Evolutionary conservation across 495 filamentous ascomycete species (phyloP), one percentile per base, ranked within the genome.

Genomic region (Penicillium robsamsonii): DNA sequence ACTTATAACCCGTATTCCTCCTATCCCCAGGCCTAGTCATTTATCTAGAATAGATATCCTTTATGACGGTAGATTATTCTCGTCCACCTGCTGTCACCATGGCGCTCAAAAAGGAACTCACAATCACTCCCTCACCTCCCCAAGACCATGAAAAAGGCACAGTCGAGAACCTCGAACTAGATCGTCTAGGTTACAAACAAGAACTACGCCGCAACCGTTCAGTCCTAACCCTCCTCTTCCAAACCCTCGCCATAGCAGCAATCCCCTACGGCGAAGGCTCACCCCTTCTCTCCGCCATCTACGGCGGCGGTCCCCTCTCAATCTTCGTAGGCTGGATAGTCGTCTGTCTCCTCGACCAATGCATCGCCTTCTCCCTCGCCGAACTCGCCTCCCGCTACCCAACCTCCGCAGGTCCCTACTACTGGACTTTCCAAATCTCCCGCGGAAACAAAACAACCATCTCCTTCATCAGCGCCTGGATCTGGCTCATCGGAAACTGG

Each of bases 391-490:
- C 75, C 1, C 69, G 75, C 12, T 81, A 78, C 59, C 78, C 78
- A 1, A 80, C 78, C 49, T 77, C 75, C 0, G 76, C 77, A 18
- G 78, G 78, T 0, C 73, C 75, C 17, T 80, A 81, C 55, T 81
- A 79, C 64, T 80, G 77, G 77, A 71, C 72, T 35, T 74, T 70
- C 31, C 83, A 75, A 30, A 60, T 75, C 10, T 66, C 69, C 3
- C 42, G 55, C 2, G 55, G 61, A 37, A 58, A 60, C 29, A 72
- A 71, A 45, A 60, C 67, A 2, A 64, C 84, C 8, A 65, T 83
- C 4, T 84, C 84, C 12, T 88, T 86, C 73, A 80, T 87, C 52
- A 86, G 79, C 57, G 85, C 82, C 50, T 88, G 86, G 86, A 68
- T 83, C 20, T 88, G 83, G 64, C 75, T 86, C 8, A 80, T 88